A percentile compares a stretch with the other conserved stretches of the same genome.
Evolutionary conservation across 768 basidiomycete species (phyloP).

Genomic region (Termitomyces sp.): DNA sequence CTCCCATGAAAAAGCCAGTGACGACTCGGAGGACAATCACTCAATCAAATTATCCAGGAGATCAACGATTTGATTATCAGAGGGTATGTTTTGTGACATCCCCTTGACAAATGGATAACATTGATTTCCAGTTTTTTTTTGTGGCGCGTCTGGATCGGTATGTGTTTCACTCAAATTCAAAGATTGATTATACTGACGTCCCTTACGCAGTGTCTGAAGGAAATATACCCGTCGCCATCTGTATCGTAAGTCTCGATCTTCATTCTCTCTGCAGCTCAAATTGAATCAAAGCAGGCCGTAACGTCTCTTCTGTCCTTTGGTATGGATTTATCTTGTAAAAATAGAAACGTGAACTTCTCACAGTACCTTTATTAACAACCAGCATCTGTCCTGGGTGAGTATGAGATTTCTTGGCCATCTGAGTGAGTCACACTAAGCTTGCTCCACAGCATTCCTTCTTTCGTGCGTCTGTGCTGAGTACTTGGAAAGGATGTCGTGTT

Average conservation of each 20-base stretch:
- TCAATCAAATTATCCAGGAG: background rate
- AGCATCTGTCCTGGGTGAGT: background rate
- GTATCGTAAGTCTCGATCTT: background rate
- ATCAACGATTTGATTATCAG: constrained; percentile 11
- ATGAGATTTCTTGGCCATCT: too few species aligned
- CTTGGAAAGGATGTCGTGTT: too few species aligned
- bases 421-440: background rate
- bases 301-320: constrained; percentile 2
- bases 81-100: constrained; percentile 7
- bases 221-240: background rate
- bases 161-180: background rate
- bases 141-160: constrained; percentile 13
- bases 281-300: background rate
- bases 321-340: background rate
- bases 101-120: background rate
- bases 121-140: constrained; percentile 6
- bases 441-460: background rate
- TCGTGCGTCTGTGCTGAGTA: background rate
- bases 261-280: background rate
- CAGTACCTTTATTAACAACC: background rate
- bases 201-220: background rate
- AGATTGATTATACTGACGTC: background rate
- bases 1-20: too few species aligned
- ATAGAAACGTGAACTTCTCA: background rate
- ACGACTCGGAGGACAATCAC: too few species aligned